Conservation (phyloP, 106 monocot genomes). For the Allium fistulosum region DNA sequence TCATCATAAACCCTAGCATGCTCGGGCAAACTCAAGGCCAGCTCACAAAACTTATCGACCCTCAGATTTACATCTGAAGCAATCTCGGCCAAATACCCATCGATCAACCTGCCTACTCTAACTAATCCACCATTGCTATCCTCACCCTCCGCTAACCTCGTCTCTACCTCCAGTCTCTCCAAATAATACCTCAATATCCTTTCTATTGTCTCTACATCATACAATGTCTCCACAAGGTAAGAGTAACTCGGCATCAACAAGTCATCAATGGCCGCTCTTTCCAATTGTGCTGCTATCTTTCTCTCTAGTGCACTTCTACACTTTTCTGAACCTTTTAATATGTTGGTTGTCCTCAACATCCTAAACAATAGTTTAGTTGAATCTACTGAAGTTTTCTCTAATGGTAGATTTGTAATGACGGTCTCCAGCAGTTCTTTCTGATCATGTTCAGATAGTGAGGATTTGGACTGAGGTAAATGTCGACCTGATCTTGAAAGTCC, state of each 20-base stretch:
- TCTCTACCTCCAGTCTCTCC: constrained; percentile 5
- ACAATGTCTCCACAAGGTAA: constrained; percentile 71
- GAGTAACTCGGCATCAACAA: constrained; percentile 89
- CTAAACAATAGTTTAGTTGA: constrained; percentile 62
- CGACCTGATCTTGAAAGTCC: constrained; percentile 69
- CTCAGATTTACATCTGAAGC: constrained; percentile 76
- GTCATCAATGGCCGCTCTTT: constrained; percentile 73
- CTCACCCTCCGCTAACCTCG: constrained; percentile 2
- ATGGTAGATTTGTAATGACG: constrained; percentile 52
- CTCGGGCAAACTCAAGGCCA: constrained; percentile 59
- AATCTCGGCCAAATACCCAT: constrained; percentile 81
- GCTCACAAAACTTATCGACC: constrained; percentile 69
- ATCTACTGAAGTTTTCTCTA: constrained; percentile 33
- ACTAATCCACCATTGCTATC: constrained; percentile 11
- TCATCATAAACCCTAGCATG: constrained; percentile 69
- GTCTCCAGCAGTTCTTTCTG: constrained; percentile 79
- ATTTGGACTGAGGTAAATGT: constrained; percentile 15
- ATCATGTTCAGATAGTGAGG: constrained; percentile 29
- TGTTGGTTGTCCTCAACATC: constrained; percentile 58
- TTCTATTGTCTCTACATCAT: constrained; percentile 88
- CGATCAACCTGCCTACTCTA: constrained; percentile 67
- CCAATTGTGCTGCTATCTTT: constrained; percentile 73
- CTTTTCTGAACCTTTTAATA: constrained; percentile 48
- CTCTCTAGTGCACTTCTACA: constrained; percentile 45
- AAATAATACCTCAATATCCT: constrained; percentile 55